Conservation (phyloP, 2,329 filamentous ascomycete species). For the Pezicula carpinea region DNA sequence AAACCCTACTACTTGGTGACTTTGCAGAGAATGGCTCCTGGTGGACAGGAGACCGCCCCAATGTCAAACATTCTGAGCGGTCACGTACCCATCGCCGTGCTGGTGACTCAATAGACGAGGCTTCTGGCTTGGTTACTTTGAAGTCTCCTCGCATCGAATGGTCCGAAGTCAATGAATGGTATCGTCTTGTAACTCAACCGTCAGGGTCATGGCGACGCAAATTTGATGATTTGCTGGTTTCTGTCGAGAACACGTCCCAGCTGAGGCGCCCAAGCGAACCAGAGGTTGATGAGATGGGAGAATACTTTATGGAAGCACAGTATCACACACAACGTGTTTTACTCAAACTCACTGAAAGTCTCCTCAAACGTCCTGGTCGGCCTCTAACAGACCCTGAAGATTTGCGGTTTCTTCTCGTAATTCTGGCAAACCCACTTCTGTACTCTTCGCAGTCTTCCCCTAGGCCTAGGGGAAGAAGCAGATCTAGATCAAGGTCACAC, state of each 20-base stretch:
- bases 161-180: constrained; percentile 69
- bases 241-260: constrained; percentile 12
- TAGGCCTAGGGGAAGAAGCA: constrained; percentile 6
- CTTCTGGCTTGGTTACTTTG: constrained; percentile 41
- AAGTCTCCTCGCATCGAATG: constrained; percentile 72
- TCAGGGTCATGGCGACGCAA: constrained; percentile 61
- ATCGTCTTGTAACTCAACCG: constrained; percentile 62
- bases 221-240: constrained; percentile 49
- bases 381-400: constrained; percentile 64
- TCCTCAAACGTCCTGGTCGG: constrained; percentile 75
- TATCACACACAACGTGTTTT: constrained; percentile 65
- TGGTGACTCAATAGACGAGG: constrained; percentile 11
- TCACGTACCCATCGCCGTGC: constrained; percentile 28
- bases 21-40: constrained; percentile 77
- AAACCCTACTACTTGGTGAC: constrained; percentile 68
- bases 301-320: constrained; percentile 55
- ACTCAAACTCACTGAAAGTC: constrained; percentile 71
- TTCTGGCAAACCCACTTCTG: constrained; percentile 75
- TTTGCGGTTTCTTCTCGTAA: constrained; percentile 71
- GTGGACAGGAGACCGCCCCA: constrained; percentile 63
- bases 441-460: constrained; percentile 36
- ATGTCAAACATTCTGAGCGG: constrained; percentile 31
- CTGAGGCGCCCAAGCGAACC: constrained; percentile 14
- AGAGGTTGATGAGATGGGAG: constrained; percentile 40
- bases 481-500: constrained; percentile 15